These are phyloP conservation scores for Multifurca ochricompacta DNA, from an alignment of 768 basidiomycete species.

Conservation along the genomic window DNA sequence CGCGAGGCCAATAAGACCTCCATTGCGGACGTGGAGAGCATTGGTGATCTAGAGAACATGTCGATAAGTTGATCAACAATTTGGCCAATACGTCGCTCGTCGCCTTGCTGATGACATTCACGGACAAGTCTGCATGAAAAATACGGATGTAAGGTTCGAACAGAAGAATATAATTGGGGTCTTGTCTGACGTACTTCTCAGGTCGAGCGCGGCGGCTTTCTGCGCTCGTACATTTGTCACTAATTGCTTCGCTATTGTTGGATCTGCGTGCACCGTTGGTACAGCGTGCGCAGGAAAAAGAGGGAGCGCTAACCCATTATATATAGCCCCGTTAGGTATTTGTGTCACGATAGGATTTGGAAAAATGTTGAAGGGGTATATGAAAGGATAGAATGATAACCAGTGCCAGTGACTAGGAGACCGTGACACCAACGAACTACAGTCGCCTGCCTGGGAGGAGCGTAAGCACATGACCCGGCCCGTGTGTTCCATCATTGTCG, in stretches of 20 bases:
- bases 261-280: slow-evolving; percentile 42
- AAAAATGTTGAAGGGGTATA: neutral
- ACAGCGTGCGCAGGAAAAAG: neutral
- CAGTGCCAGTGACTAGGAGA: no score
- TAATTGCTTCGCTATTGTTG: slow-evolving; percentile 68
- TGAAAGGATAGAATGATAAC: no score
- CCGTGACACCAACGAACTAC: no score
- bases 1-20: slow-evolving; percentile 91
- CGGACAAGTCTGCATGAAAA: slow-evolving; percentile 59
- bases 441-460: no score
- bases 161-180: neutral
- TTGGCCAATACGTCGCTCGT: slow-evolving; percentile 69
- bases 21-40: slow-evolving; percentile 84
- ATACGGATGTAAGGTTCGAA: slow-evolving; percentile 1
- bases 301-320: neutral
- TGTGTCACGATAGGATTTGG: neutral
- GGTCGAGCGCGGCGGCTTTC: slow-evolving; percentile 90
- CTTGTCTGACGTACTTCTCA: slow-evolving; percentile 67
- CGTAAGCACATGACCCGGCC: no score
- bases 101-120: slow-evolving; percentile 76
- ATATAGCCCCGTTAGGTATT: neutral
- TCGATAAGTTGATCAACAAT: slow-evolving; percentile 94
- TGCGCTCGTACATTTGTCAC: slow-evolving; percentile 96
- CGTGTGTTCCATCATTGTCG: no score
- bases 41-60: slow-evolving; percentile 84